Conservation (phyloP, 352 stramenopile species). For the Phytopythium boreale region DNA sequence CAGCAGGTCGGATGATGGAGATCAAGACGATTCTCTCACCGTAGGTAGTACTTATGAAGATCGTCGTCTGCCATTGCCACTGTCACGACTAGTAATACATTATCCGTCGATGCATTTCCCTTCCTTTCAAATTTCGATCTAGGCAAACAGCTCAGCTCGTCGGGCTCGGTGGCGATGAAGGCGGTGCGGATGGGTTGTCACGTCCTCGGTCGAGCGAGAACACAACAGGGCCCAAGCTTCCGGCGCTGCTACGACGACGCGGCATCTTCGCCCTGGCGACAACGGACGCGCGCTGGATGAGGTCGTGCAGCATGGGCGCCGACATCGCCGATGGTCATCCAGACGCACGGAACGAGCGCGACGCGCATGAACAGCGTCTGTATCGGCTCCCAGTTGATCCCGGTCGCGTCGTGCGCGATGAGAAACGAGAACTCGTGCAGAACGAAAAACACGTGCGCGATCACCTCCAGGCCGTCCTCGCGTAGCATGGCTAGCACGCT, state of each 20-base stretch:
- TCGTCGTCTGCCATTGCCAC: background rate
- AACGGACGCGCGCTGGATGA: slow-evolving; percentile 2
- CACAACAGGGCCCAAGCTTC: background rate
- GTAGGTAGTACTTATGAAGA: background rate
- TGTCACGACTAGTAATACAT: background rate
- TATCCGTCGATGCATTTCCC: background rate
- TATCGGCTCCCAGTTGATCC: slow-evolving; percentile 22
- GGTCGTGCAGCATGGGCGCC: background rate
- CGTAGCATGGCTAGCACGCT: slow-evolving; percentile 15
- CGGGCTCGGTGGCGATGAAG: background rate
- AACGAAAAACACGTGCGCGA: slow-evolving; percentile 29
- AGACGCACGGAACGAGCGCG: slow-evolving; percentile 25
- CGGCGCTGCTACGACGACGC: background rate
- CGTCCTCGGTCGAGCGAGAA: background rate
- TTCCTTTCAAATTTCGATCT: too few relatives aligned
- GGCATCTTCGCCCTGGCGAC: background rate
- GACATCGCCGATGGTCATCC: slow-evolving; percentile 28
- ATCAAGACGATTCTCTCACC: background rate
- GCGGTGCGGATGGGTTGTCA: background rate
- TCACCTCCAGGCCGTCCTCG: slow-evolving; percentile 27
- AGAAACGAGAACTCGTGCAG: slow-evolving; percentile 37
- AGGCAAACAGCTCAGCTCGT: background rate
- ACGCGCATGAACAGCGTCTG: slow-evolving; percentile 33
- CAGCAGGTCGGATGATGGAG: background rate
- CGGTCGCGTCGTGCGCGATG: slow-evolving; percentile 16